Evolutionary conservation across 2,329 filamentous ascomycete species (phyloP).

Genomic region (Neonectria coccinea): DNA sequence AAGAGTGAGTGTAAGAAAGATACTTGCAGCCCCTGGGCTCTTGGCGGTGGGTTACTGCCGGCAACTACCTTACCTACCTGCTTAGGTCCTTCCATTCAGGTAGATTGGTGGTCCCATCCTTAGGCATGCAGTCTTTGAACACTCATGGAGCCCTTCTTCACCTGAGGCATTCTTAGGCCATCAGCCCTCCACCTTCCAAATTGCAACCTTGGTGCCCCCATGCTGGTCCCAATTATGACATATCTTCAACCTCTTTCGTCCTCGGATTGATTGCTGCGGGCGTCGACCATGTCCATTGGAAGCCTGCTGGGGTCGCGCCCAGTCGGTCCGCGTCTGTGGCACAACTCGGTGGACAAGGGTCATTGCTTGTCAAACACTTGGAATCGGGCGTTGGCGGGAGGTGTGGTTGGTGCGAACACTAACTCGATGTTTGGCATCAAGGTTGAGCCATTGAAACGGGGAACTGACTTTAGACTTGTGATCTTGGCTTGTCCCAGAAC

Average conservation of each 20-base stretch:
- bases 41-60: slow-evolving; percentile 1
- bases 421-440: not conserved
- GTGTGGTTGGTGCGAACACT: not conserved
- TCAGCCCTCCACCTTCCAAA: no score
- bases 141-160: not conserved
- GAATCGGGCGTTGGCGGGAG: not conserved
- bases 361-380: not conserved
- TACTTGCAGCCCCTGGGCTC: slow-evolving; percentile 10
- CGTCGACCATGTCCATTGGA: slow-evolving; percentile 7
- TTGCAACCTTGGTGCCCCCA: not conserved
- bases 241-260: slow-evolving; percentile 8
- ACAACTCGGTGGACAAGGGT: not conserved
- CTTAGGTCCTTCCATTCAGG: not conserved
- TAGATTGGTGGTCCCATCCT: not conserved
- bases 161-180: not conserved
- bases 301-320: slow-evolving; percentile 2
- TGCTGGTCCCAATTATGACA: slow-evolving; percentile 17
- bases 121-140: not conserved
- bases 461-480: no score
- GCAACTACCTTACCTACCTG: no score
- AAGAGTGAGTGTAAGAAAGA: slow-evolving; percentile 6
- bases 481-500: not conserved
- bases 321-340: not conserved
- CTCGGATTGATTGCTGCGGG: slow-evolving; percentile 9
- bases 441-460: not conserved